Base-by-base conservation (phyloP, 345 rosid genomes). In the Boechera stricta region DNA sequence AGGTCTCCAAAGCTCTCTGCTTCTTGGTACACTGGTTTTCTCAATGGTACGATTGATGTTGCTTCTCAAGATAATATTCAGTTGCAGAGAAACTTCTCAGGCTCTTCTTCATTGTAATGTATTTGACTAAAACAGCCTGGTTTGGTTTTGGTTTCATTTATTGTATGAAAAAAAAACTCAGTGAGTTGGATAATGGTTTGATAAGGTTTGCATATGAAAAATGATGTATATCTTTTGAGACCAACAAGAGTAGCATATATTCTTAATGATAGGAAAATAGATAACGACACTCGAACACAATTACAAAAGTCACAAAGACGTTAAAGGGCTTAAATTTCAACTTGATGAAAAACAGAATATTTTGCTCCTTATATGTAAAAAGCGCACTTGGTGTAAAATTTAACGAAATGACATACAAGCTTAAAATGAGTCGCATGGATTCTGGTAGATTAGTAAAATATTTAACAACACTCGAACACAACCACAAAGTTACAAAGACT, bases 1-100 rank as follows among this genome's bases (percentile, higher is more conserved):
- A 85, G 88, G 64, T 56, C 79, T 24, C 85, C 90, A 4, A 88
- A 83, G 73, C 72, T 80, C 58, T 87, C 91, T 39, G 84, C 87
- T 12, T 67, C 75, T 63, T 85, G 89, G 89, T 85, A 82, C 77
- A 58, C 87, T 60, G 67, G 67, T 45, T 87, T 87, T 56, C 79
- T 84, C 71, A 84, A 80, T 52, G 86, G 88, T 58, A 68, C 72
- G 4, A 49, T 64, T 36, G 53, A 63, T 76, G 64, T 69, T 62
- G 35, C 15, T 62, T 7, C 56, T 61, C 64, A 18, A 33, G 57
- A 61, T 61, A 69, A 7, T 44, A 44, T 26, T 42, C 71, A 55
- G 35, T 18, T 53, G 1, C 42, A 54, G n/a, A 77, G 42, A 26
- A 57, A 35, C 56, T 21, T 11, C 15, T 57, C 71, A 18, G 42